phyloP scores from a whole-genome alignment of 108 stramenopile genomes.

The Conticribra guillardii region DNA sequence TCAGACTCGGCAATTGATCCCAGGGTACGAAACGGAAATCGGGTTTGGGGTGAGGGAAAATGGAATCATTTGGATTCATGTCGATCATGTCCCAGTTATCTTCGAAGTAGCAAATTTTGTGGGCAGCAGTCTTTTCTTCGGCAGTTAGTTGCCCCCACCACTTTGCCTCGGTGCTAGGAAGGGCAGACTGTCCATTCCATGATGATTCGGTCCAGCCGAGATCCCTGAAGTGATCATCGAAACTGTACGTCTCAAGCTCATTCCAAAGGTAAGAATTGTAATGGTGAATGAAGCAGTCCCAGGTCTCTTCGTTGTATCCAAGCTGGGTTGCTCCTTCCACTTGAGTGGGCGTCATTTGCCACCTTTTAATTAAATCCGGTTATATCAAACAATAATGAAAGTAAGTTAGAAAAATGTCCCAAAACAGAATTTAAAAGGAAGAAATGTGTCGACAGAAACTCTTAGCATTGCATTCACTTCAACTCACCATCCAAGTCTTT shows the following conservation, averaged over 20 bases:
- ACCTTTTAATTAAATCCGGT: too few relatives aligned
- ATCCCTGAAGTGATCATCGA: conserved; percentile 9
- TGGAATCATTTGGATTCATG: conserved; percentile 45
- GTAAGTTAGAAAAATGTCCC: too few relatives aligned
- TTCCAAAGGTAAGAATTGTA: conserved; percentile 45
- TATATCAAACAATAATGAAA: too few relatives aligned
- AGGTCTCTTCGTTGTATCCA: conserved; percentile 43
- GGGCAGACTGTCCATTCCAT: conserved; percentile 33
- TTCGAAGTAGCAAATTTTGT: conserved; percentile 54
- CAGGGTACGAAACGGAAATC: conserved; percentile 50
- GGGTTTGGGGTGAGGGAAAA: conserved; percentile 38
- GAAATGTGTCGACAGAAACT: too few relatives aligned
- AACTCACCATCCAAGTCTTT: too few relatives aligned
- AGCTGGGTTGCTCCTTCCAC: conserved; percentile 23
- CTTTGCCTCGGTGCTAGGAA: conserved; percentile 33
- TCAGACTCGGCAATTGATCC: conserved; percentile 22
- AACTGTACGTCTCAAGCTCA: conserved; percentile 22
- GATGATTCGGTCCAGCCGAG: conserved; percentile 44
- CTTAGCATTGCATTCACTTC: too few relatives aligned
- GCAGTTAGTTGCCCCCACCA: conserved; percentile 48
- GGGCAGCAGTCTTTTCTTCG: conserved; percentile 36
- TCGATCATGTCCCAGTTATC: conserved; percentile 51
- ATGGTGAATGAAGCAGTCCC: conserved; percentile 61
- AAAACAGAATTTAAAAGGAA: too few relatives aligned
- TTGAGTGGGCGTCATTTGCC: conserved; percentile 23